Conservation (phyloP, 805 yeast genomes). For the Dipodascopsis uninucleata region DNA sequence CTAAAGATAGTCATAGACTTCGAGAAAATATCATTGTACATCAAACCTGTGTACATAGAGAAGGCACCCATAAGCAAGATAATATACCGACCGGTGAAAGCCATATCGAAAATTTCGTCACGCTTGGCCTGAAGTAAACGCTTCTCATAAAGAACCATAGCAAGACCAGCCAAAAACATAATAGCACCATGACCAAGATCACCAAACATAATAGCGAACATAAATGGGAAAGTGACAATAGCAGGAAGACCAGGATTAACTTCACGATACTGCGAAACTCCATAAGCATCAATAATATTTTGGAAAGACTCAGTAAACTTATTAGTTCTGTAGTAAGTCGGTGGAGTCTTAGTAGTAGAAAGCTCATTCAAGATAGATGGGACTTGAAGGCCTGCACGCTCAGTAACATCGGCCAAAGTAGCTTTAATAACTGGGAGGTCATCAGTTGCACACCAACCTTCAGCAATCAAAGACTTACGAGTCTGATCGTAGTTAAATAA, state of each 20-base stretch:
- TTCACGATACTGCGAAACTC: slow-evolving; percentile 87
- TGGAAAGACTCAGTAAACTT: slow-evolving; percentile 93
- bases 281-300: slow-evolving; percentile 90
- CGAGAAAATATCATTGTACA: slow-evolving; percentile 92
- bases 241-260: slow-evolving; percentile 96
- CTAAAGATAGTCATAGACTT: slow-evolving; percentile 81
- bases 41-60: slow-evolving; percentile 90
- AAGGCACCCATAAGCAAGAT: slow-evolving; percentile 87
- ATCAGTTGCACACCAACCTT: slow-evolving; percentile 92
- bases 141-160: slow-evolving; percentile 69
- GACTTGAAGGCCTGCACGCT: slow-evolving; percentile 43
- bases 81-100: slow-evolving; percentile 87
- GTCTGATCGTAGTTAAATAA: slow-evolving; percentile 73
- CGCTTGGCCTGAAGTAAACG: slow-evolving; percentile 63
- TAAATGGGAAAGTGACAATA: slow-evolving; percentile 90
- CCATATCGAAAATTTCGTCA: slow-evolving; percentile 97
- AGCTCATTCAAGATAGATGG: slow-evolving; percentile 53
- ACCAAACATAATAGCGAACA: slow-evolving; percentile 99
- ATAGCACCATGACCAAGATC: slow-evolving; percentile 95
- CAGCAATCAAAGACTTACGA: slow-evolving; percentile 85
- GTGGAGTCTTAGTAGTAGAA: slow-evolving; percentile 81
- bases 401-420: slow-evolving; percentile 62
- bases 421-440: slow-evolving; percentile 65
- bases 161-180: slow-evolving; percentile 66
- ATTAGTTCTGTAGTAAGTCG: slow-evolving; percentile 91